These are phyloP conservation scores for Tephrocybe sp. DNA, from an alignment of 768 basidiomycete genomes.

Conservation along the genomic window DNA sequence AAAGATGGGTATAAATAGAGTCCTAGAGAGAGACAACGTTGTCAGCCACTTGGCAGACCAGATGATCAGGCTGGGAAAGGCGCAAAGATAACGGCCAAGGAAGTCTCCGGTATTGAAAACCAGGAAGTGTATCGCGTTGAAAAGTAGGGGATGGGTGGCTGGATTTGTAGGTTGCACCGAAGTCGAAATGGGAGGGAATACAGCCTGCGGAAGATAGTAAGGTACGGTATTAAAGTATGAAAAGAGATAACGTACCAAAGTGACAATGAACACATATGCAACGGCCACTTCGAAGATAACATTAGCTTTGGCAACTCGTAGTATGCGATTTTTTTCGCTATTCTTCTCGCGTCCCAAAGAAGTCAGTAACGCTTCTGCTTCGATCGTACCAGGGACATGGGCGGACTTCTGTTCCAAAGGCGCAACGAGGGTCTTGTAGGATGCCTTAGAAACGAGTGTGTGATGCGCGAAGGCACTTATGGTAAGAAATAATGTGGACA, in stretches of 20 bases:
- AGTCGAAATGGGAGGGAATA: constrained; percentile 85
- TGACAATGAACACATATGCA: constrained; percentile 75
- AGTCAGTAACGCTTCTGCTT: constrained; percentile 38
- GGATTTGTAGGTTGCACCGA: constrained; percentile 70
- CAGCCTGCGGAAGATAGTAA: constrained; percentile 50
- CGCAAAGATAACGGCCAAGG: constrained; percentile 65
- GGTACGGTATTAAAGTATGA: neutral
- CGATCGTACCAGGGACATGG: constrained; percentile 20
- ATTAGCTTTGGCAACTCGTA: constrained; percentile 66
- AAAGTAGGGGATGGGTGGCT: constrained; percentile 72
- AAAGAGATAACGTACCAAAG: constrained; percentile 56
- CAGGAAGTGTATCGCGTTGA: constrained; percentile 76
- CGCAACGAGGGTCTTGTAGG: constrained; percentile 56
- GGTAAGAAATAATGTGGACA: constrained; percentile 67
- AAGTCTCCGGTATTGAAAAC: constrained; percentile 78
- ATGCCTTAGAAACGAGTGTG: constrained; percentile 58
- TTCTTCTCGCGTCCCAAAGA: constrained; percentile 24
- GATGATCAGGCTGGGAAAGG: constrained; percentile 61
- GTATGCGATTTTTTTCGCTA: constrained; percentile 42
- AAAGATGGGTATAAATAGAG: constrained; percentile 83
- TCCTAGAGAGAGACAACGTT: constrained; percentile 63
- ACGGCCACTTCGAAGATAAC: constrained; percentile 68
- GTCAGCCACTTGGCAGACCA: constrained; percentile 71
- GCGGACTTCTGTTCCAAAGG: constrained; percentile 39
- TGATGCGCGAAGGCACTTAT: constrained; percentile 51